Base-by-base conservation (phyloP, 352 stramenopile genomes). In the Aphanomyces invadans region DNA sequence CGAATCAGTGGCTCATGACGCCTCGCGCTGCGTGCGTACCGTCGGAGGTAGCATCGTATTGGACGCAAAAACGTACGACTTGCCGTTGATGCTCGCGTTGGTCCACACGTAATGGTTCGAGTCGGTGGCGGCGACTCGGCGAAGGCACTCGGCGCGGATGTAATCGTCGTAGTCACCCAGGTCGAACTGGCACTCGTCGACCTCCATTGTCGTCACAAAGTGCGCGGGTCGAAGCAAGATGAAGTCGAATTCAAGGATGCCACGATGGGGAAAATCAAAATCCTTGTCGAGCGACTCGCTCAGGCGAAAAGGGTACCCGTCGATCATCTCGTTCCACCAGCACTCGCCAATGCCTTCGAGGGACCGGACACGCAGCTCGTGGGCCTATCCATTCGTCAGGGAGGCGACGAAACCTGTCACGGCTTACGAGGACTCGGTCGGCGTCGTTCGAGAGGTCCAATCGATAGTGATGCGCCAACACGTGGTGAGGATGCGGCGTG, bases 321-420 rank as follows among this genome's bases (percentile, higher is more conserved):
- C 60, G 11, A 67, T 57, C n/a, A 49, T 31, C 57, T 67, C 60
- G 49, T 67, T 67, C 60, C 60, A 67, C 60, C 60, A 67, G 60
- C 60, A 67, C 38, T 67, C 60, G 49, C 60, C 60, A 23, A 67
- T 21, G 32, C 38, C 26, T 23, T 67, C 49, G n/a, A 59, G 48
- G 15, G 28, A 28, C 17, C 60, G 60, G 2, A 67, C 46, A 31
- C 60, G 60, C 15, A 67, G 33, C 29, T 57, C 42, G 21, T 67
- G 60, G 15, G 60, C 60, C 60, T 67, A 57, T n/a, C 42, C 5
- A 36, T 17, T 19, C 23, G 2, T 19, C 21, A 2, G 25, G n/a
- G 4, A 11, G 2, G 29, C 21, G 0, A n/a, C 33, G 11, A 3
- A 49, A 2, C 38, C 12, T 4, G 3, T 11, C 28, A 26, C 1